These are phyloP conservation scores for Pseudozyma pruni DNA, from an alignment of 1,284 basidiomycete species.

Conservation along the genomic window DNA sequence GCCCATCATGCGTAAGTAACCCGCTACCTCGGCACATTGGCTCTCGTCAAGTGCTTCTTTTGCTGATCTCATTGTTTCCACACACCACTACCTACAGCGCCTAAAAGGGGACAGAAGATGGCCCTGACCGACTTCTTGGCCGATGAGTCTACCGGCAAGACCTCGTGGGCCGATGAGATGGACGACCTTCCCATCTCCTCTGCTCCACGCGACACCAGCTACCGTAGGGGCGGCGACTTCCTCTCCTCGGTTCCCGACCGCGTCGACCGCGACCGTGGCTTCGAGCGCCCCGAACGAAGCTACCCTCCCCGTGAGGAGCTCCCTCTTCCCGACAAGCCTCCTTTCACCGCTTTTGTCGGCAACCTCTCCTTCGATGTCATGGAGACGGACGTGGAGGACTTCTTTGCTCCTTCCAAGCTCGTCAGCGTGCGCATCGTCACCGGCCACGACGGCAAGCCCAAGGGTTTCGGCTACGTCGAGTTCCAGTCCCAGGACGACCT, in stretches of 20 bases:
- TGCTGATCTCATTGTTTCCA: background rate
- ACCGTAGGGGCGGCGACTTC: conserved; percentile 52
- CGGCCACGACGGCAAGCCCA: conserved; percentile 86
- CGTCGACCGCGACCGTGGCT: conserved; percentile 54
- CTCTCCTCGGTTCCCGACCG: conserved; percentile 56
- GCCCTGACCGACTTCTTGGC: conserved; percentile 64
- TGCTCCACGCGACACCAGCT: conserved; percentile 43
- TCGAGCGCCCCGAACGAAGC: conserved; percentile 48
- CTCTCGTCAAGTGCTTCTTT: background rate
- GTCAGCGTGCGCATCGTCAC: conserved; percentile 91
- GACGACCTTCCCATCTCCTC: conserved; percentile 64
- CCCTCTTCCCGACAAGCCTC: conserved; percentile 91
- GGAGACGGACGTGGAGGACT: conserved; percentile 82
- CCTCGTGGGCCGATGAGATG: conserved; percentile 67
- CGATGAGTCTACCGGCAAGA: conserved; percentile 63
- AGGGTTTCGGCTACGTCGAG: conserved; percentile 98
- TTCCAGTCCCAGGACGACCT: conserved; percentile 84
- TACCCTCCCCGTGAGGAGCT: conserved; percentile 80
- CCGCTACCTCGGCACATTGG: background rate
- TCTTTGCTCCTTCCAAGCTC: conserved; percentile 71
- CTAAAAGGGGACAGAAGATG: conserved; percentile 63
- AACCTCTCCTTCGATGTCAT: conserved; percentile 93
- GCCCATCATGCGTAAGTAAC: conserved; percentile 42
- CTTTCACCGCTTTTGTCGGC: conserved; percentile 94
- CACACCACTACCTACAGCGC: conserved; percentile 35